Conservation (phyloP, 768 basidiomycete species). For the Rubroboletus satanas region DNA sequence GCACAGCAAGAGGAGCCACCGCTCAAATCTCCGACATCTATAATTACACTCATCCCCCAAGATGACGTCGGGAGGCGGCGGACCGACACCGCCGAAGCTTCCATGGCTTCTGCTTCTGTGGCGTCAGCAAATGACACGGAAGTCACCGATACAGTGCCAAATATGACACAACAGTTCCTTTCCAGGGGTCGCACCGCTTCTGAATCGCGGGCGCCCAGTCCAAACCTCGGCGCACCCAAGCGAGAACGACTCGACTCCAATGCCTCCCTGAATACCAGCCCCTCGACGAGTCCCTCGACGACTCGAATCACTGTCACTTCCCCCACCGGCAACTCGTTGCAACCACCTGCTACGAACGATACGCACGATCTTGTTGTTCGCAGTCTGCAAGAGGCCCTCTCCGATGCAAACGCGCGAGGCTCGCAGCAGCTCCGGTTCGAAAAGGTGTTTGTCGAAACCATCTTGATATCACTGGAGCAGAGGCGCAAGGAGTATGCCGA, state of each 20-base stretch:
- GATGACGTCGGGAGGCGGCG: neutral
- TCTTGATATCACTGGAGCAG: conserved; percentile 63
- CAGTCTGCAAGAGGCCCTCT: conserved; percentile 58
- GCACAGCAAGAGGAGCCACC: conserved; percentile 39
- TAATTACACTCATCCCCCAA: conserved; percentile 13
- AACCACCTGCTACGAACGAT: conserved; percentile 31
- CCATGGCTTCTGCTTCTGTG: neutral
- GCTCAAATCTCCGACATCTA: conserved; percentile 20
- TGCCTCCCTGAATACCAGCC: conserved; percentile 16
- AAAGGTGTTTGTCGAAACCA: conserved; percentile 64
- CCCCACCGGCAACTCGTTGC: conserved; percentile 31
- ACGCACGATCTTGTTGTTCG: conserved; percentile 43
- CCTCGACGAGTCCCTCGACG: conserved; percentile 11
- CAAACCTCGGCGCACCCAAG: conserved; percentile 1
- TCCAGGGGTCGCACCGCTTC: conserved; percentile 30
- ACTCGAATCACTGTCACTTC: conserved; percentile 46
- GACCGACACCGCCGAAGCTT: neutral
- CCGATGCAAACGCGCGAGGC: conserved; percentile 57
- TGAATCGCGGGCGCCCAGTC: conserved; percentile 25
- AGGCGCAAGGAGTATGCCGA: conserved; percentile 56
- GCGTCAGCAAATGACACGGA: conserved; percentile 2
- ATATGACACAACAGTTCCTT: conserved; percentile 9
- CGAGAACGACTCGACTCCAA: conserved; percentile 28
- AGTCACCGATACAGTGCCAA: conserved; percentile 13
- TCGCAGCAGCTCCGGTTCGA: conserved; percentile 66